Evolutionary conservation across 257 asterid species (phyloP), one percentile per base, ranked within the genome.

Genomic region (Solanum corneliomulleri): DNA sequence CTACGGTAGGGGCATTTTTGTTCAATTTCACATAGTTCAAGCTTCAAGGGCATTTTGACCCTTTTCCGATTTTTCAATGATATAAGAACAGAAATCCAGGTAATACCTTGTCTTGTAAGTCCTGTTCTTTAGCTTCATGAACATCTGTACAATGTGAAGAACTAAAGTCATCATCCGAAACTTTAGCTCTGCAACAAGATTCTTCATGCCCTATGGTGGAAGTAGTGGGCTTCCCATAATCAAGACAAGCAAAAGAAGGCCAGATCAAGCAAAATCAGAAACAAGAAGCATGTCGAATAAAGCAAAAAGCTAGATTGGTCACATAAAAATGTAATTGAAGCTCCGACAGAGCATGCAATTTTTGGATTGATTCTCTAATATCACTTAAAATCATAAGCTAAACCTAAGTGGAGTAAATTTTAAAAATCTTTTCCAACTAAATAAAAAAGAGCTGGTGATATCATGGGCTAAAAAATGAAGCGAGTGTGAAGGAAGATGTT

Each of bases 91-190:
- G 42, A 27, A 41, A 33, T 85, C 35, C 84, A 82, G 70, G 76
- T 44, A 72, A 15, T 86, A 88, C 91, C 89, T 89, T 69, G 41
- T 45, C 27, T 15, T 14, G 23, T 18, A 78, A 78, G 84, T 45
- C 80, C 45, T 66, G 85, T 62, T 71, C 41, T 21, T 62, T 81
- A 82, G 82, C 77, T 68, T 87, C 86, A 56, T 49, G 82, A 42
- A 44, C 89, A 49, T 83, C 89, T 25, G 77, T 71, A 72, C 77
- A 62, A 86, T 87, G 90, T 41, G 88, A 84, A 84, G 89, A 85
- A 86, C 58, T 76, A 64, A 64, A 42, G 58, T 49, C 87, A 88
- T 72, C 86, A 70, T 88, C 62, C 42, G 44, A 85, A 71, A 60
- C 45, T 42, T 82, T 70, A 89, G 86, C 87, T 60, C 83, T 84